Evolutionary conservation across 257 asterid species (phyloP).

Genomic region (Osmanthus fragrans): DNA sequence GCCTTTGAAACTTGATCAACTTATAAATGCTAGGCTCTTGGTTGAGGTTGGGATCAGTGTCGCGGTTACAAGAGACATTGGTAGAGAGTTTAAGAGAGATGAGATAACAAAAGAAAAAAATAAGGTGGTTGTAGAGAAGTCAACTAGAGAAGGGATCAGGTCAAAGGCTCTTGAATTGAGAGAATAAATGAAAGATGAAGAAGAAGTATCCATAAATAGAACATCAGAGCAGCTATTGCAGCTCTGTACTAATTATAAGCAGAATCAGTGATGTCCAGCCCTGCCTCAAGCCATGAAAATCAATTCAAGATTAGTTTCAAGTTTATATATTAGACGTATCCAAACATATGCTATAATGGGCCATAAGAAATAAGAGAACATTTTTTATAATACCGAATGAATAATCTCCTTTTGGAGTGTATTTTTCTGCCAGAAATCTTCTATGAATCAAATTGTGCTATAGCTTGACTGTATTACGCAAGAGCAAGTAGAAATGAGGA

Average conservation of each 20-base stretch:
- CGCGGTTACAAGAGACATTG: conserved; percentile 31
- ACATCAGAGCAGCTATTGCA: conserved; percentile 24
- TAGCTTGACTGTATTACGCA: background rate
- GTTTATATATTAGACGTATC: background rate
- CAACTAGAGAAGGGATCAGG: conserved; percentile 30
- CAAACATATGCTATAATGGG: background rate
- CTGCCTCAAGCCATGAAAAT: background rate
- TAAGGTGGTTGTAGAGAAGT: conserved; percentile 21
- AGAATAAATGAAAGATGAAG: conserved; percentile 35
- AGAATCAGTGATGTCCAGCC: background rate
- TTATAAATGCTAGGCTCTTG: conserved; percentile 29
- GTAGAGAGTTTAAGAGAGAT: conserved; percentile 20
- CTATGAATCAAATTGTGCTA: background rate
- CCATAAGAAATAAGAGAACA: background rate
- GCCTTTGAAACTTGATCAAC: conserved; percentile 40
- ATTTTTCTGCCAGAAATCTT: background rate
- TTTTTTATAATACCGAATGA: background rate
- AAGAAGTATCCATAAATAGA: conserved; percentile 23
- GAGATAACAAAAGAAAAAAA: conserved; percentile 27
- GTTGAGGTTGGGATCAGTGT: conserved; percentile 28
- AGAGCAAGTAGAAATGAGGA: background rate
- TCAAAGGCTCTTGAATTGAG: conserved; percentile 29
- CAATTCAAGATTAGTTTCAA: background rate
- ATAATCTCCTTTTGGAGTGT: background rate
- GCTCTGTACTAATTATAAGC: conserved; percentile 31